A percentile compares a stretch with the other conserved stretches of the same genome.
These are phyloP conservation scores for Paecilomyces fulvus DNA, from an alignment of 2,329 filamentous ascomycete genomes.

Conservation along the genomic window DNA sequence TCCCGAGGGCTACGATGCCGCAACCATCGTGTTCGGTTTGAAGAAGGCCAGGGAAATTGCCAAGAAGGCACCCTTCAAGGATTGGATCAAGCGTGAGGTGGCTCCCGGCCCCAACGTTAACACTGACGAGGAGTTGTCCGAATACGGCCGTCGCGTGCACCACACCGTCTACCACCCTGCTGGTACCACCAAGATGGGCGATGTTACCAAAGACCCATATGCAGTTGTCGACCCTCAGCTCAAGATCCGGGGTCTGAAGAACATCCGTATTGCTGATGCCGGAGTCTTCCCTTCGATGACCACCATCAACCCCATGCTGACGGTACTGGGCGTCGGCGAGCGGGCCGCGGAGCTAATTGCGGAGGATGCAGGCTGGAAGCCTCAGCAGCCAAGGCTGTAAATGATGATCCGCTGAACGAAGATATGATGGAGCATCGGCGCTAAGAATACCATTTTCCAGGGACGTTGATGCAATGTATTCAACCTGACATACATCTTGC, in stretches of 20 bases:
- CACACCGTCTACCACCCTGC: conserved; percentile 89
- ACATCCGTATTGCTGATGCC: conserved; percentile 72
- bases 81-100: conserved; percentile 75
- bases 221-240: conserved; percentile 75
- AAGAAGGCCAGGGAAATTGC: conserved; percentile 70
- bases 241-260: conserved; percentile 62
- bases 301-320: conserved; percentile 84
- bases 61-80: conserved; percentile 65
- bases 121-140: conserved; percentile 69
- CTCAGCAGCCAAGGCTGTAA: conserved; percentile 47
- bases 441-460: not conserved
- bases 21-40: conserved; percentile 69
- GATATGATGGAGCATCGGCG: not conserved
- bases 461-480: not conserved
- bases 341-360: conserved; percentile 76
- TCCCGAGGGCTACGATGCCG: conserved; percentile 74
- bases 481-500: not conserved
- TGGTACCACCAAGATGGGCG: conserved; percentile 85
- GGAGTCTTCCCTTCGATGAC: conserved; percentile 84
- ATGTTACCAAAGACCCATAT: conserved; percentile 56
- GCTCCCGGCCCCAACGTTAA: conserved; percentile 66
- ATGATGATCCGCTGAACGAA: not conserved
- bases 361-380: conserved; percentile 60
- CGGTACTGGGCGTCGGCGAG: conserved; percentile 76
- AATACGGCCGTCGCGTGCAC: conserved; percentile 72